These are phyloP conservation scores for Chloris gayana DNA, from an alignment of 176 grass and related monocot genomes.

Conservation along the genomic window DNA sequence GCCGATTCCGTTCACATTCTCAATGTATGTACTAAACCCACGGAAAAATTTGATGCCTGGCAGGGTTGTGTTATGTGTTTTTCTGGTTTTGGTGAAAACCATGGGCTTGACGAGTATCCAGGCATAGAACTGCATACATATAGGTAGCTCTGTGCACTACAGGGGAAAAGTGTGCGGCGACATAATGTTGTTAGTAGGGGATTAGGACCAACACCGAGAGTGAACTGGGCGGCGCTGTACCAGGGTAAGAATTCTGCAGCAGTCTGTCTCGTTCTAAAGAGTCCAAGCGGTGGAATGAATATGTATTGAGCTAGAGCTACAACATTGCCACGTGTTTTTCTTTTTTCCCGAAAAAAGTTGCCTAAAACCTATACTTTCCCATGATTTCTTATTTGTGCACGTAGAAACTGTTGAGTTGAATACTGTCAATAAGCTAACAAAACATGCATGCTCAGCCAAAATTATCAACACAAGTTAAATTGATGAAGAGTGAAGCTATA, in stretches of 20 bases:
- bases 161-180: background rate
- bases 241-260: background rate
- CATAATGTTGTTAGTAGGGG: background rate
- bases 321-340: too few species aligned
- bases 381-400: background rate
- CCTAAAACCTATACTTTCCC: too few species aligned
- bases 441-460: background rate
- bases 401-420: background rate
- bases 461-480: background rate
- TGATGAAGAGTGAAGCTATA: background rate
- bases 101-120: constrained; percentile 35
- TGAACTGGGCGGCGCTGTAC: background rate
- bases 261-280: constrained; percentile 16
- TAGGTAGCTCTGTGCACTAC: background rate
- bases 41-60: background rate
- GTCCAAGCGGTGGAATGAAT: background rate
- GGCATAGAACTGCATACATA: background rate
- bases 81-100: constrained; percentile 47
- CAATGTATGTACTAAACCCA: constrained; percentile 1
- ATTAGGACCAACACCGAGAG: background rate
- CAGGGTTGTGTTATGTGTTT: background rate
- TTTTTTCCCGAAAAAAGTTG: too few species aligned
- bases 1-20: constrained; percentile 52
- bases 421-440: background rate
- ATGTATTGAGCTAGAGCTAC: background rate